A percentile compares a stretch with the other conserved stretches of the same genome.
Conservation (phyloP, 345 rosid genomes). For the Eucalyptus tenuipes region DNA sequence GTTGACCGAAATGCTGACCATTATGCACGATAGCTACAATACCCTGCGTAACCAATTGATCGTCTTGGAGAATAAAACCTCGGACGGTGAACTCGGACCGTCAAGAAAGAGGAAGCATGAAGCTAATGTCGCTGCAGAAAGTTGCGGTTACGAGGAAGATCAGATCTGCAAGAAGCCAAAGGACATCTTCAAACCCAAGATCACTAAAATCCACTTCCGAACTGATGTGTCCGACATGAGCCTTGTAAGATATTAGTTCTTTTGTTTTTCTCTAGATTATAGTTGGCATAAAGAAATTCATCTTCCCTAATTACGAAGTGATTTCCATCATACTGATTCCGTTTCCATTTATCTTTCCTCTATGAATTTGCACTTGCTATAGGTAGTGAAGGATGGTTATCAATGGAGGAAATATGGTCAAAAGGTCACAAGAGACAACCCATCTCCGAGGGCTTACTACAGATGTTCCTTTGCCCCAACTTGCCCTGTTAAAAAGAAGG, state of each 20-base stretch:
- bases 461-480: slow-evolving; percentile 73
- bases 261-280: neutral
- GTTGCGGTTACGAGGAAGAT: slow-evolving; percentile 4
- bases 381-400: slow-evolving; percentile 80
- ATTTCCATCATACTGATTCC: neutral
- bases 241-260: slow-evolving; percentile 30
- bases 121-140: neutral
- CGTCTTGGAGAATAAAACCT: neutral
- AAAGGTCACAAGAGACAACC: slow-evolving; percentile 88
- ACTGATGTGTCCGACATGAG: slow-evolving; percentile 40
- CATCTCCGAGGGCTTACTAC: slow-evolving; percentile 88
- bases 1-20: slow-evolving; percentile 4
- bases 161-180: slow-evolving; percentile 29
- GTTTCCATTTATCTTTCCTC: neutral
- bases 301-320: neutral
- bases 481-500: slow-evolving; percentile 91
- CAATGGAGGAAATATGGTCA: slow-evolving; percentile 99
- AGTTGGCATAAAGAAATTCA: neutral
- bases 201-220: slow-evolving; percentile 18
- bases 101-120: slow-evolving; percentile 7
- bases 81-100: neutral
- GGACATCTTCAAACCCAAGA: slow-evolving; percentile 22
- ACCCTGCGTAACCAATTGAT: slow-evolving; percentile 6
- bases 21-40: slow-evolving; percentile 5
- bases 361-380: neutral